Percentiles rank a stretch among this genome's conserved stretches.
These are phyloP conservation scores for Cyclanthera cordifolia DNA, from an alignment of 306 rosid genomes.

Conservation along the genomic window DNA sequence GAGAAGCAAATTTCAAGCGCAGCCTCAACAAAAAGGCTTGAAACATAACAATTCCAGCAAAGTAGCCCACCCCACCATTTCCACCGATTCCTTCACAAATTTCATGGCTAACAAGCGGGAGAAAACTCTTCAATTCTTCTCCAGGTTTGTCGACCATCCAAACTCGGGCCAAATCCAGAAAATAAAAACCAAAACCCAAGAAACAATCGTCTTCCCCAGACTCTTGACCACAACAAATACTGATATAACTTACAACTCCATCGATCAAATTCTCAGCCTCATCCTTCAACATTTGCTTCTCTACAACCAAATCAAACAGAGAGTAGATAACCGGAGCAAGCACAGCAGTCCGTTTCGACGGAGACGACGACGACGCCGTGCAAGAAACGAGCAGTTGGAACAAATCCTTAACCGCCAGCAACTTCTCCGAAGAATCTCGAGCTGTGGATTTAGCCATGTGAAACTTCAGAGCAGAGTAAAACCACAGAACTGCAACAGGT, in stretches of 20 bases:
- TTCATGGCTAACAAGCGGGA: slow-evolving; percentile 39
- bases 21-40: slow-evolving; percentile 48
- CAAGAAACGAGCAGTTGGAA: slow-evolving; percentile 46
- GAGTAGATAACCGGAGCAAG: slow-evolving; percentile 47
- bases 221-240: slow-evolving; percentile 35
- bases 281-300: slow-evolving; percentile 9
- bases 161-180: slow-evolving; percentile 35
- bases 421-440: slow-evolving; percentile 15
- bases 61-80: slow-evolving; percentile 25
- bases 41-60: slow-evolving; percentile 60
- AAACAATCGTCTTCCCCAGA: slow-evolving; percentile 12
- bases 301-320: slow-evolving; percentile 19
- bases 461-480: slow-evolving; percentile 47
- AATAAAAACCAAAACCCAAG: slow-evolving; percentile 16
- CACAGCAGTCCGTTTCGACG: slow-evolving; percentile 33
- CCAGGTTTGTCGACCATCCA: slow-evolving; percentile 42
- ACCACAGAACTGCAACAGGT: slow-evolving; percentile 44
- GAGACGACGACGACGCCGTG: slow-evolving; percentile 19
- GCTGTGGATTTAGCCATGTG: slow-evolving; percentile 20
- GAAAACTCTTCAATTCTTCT: slow-evolving; percentile 32
- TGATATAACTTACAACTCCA: slow-evolving; percentile 38
- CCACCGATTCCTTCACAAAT: slow-evolving; percentile 29
- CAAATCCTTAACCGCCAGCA: slow-evolving; percentile 24
- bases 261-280: slow-evolving; percentile 39
- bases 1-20: slow-evolving; percentile 33